Evolutionary conservation across 23 red algal species (phyloP), one percentile per base, ranked within the genome.

Genomic region (Gracilariopsis chorda): DNA sequence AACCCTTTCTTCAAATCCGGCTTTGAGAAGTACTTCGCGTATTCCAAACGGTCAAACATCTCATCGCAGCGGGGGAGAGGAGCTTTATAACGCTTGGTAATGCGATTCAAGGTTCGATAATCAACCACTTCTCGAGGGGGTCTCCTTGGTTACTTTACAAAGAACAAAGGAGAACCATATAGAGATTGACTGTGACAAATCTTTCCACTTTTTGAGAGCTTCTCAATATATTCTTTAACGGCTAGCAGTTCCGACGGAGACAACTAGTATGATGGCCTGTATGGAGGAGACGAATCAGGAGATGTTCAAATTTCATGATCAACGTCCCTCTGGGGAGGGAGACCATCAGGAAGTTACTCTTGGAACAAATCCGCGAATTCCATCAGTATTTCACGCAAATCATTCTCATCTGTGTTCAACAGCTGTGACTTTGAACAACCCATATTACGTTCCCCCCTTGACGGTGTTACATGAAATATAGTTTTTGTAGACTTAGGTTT

Each of bases 41-140:
- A 19, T 80, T 47, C 41, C 34, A 80, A 7, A 7, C 75, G n/a
- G 36, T 80, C 46, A 6, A 80, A 80, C 49, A 53, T 80, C 3
- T 80, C 75, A 80, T 80, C 75, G 24, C 4, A 80, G 25, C 41
- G 20, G 20, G 75, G 49, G 49, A 80, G 5, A 11, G 75, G 23
- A 80, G 75, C 8, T 52, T 57, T 80, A 53, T 80, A 9, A 5
- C 46, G 48, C 36, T 80, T 80, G 25, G 75, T 80, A 4, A 80
- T 80, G 23, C 43, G 6, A 57, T 80, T 80, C 25, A 80, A 80
- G 55, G 46, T 7, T 20, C 43, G 39, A 53, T 80, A 80, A 10
- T 80, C 49, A 53, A 53, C 41, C 34, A 25, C 41, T 7, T 47
- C 46, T 80, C 75, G 34, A 55, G 55, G 25, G 34, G n/a, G 33